Evolutionary conservation across 441 rosid genomes (phyloP).

Genomic region (Cnidoscolus chayamansa): DNA sequence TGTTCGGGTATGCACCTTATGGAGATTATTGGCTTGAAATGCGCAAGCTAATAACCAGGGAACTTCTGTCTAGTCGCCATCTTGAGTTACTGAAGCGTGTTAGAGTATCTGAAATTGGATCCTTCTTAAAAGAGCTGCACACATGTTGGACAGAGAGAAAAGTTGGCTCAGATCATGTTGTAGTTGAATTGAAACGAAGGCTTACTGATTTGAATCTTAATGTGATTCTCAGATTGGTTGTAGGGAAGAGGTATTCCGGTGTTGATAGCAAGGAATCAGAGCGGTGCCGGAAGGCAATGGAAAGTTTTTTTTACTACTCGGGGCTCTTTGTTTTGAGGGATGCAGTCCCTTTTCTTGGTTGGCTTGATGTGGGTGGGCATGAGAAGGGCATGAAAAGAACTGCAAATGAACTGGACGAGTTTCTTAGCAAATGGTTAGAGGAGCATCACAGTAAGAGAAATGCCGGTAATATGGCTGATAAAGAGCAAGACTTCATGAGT

Average conservation of each 20-base stretch:
- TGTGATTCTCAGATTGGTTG: constrained; percentile 20
- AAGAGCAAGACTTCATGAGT: constrained; percentile 23
- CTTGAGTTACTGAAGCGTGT: constrained; percentile 22
- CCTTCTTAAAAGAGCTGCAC: constrained; percentile 9
- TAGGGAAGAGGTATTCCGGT: constrained; percentile 19
- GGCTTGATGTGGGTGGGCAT: constrained; percentile 24
- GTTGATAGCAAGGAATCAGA: not conserved
- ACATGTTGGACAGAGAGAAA: not conserved
- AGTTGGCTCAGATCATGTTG: not conserved
- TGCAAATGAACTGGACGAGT: constrained; percentile 13
- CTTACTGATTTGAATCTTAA: constrained; percentile 17
- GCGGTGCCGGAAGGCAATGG: constrained; percentile 1
- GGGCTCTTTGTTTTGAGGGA: constrained; percentile 17
- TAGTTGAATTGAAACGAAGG: constrained; percentile 26
- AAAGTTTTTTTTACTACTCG: not conserved
- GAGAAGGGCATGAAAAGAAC: constrained; percentile 15
- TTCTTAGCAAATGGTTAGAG: constrained; percentile 14
- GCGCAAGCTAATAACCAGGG: constrained; percentile 14
- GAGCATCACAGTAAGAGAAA: constrained; percentile 17
- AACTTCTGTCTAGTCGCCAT: constrained; percentile 24
- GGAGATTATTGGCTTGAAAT: constrained; percentile 23
- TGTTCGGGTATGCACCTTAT: constrained; percentile 10
- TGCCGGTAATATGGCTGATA: not conserved
- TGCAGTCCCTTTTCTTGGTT: constrained; percentile 26
- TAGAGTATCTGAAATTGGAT: constrained; percentile 14